These are phyloP conservation scores for Macrolepiota albuminosa DNA, from an alignment of 768 basidiomycete genomes.

Conservation along the genomic window DNA sequence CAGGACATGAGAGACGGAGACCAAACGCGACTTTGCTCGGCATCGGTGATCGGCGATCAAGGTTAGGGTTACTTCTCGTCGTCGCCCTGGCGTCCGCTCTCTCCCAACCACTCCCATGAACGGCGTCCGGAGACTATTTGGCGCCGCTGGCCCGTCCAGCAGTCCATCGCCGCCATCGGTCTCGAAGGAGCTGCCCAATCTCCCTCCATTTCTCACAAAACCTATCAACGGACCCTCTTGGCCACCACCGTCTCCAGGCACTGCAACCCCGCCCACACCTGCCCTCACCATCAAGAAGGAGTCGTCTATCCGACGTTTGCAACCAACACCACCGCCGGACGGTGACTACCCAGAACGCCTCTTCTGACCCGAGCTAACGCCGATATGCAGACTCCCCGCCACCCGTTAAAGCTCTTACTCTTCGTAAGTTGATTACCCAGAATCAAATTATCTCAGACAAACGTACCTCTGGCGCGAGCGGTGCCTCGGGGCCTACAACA, in stretches of 20 bases:
- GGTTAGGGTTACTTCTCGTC: conserved; percentile 11
- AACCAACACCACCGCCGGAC: conserved; percentile 19
- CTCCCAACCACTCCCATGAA: conserved; percentile 42
- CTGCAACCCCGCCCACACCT: conserved; percentile 28
- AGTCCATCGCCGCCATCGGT: conserved; percentile 21
- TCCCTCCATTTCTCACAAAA: conserved; percentile 21
- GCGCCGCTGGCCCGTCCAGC: conserved; percentile 28
- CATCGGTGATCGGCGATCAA: conserved; percentile 4
- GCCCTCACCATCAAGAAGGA: conserved; percentile 53
- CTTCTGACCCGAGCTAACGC: conserved; percentile 21
- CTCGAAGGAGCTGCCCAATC: conserved; percentile 15
- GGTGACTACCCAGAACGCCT: conserved; percentile 16
- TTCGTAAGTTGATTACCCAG: conserved; percentile 10
- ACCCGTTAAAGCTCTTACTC: conserved; percentile 6
- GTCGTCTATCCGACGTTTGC: conserved; percentile 27
- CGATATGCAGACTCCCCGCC: conserved; percentile 15
- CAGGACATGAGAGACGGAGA: conserved; percentile 5
- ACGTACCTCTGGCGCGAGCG: conserved; percentile 19
- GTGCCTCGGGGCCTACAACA: conserved; percentile 39
- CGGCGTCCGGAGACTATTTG: conserved; percentile 65
- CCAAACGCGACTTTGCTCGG: not conserved
- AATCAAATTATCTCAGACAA: conserved; percentile 25
- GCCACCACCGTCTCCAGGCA: conserved; percentile 39
- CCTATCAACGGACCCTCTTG: conserved; percentile 33
- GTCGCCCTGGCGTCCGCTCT: not conserved